phyloP scores from a whole-genome alignment of 768 basidiomycete genomes.

The Pulveroboletus ravenelii region DNA sequence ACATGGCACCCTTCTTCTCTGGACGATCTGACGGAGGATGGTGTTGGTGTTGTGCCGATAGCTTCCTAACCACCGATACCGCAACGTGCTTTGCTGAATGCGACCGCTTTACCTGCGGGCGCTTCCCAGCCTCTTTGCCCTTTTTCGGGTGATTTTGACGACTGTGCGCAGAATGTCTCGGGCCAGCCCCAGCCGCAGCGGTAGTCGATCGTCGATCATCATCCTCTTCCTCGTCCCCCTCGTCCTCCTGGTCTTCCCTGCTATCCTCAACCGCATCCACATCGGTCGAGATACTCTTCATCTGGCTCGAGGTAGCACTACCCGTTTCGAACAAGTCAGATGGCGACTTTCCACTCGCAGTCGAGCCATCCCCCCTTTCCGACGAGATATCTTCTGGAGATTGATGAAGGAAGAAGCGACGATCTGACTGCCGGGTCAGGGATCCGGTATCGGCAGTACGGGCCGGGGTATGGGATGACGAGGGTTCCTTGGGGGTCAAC shows the following conservation, averaged over 20 bases:
- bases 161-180: constrained; percentile 10
- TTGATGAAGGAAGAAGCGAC: constrained; percentile 43
- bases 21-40: constrained; percentile 14
- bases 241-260: constrained; percentile 14
- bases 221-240: constrained; percentile 10
- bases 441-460: constrained; percentile 21
- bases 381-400: constrained; percentile 38
- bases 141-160: constrained; percentile 26
- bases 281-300: constrained; percentile 20
- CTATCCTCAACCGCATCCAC: constrained; percentile 16
- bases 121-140: constrained; percentile 31
- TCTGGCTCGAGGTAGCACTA: constrained; percentile 33
- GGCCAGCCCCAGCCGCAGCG: constrained; percentile 7
- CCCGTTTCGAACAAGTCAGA: constrained; percentile 33
- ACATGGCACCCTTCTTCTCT: constrained; percentile 34
- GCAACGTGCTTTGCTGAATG: constrained; percentile 29
- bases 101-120: constrained; percentile 25
- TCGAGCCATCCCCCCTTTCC: constrained; percentile 31
- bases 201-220: constrained; percentile 22
- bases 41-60: constrained; percentile 21
- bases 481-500: background rate
- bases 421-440: constrained; percentile 35
- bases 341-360: constrained; percentile 31
- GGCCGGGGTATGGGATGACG: constrained; percentile 3
- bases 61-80: constrained; percentile 27